Evolutionary conservation across 2,329 filamentous ascomycete genomes (phyloP), one percentile per base, ranked within the genome.

Genomic region (Ceratocystis diversiconidia): DNA sequence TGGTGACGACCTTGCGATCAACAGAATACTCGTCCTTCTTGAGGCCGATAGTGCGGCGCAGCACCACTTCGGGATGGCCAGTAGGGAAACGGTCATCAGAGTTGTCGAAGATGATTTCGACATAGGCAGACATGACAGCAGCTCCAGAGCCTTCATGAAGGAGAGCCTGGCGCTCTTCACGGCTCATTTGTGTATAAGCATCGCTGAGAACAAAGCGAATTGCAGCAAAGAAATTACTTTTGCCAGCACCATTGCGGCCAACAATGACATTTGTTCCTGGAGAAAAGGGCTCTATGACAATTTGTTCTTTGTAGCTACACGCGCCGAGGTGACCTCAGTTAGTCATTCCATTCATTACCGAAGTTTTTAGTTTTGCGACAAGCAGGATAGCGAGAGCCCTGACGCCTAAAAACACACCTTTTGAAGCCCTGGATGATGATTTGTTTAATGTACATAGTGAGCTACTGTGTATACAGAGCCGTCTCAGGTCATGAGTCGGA

Each of bases 371-470:
- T 25, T 48, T 44, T 57, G 46, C 41, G 63, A 30, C 25, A 43
- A 32, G 25, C 57, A 48, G 48, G 44, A 15, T 28, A 10, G 36
- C 57, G 61, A 57, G 65, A 52, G 48, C 3, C 10, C 50, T 4
- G 25, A n/a, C 12, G 28, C 55, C 30, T 15, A 8, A n/a, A 63
- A 66, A 73, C 77, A 70, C 76, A 95, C 91, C 91, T 96, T 79
- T 99, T 99, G 79, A 99, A 99, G 85, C 94, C 94, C 77, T 99
- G 94, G 74, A 99, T 97, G 76, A 96, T 97, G 76, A 97, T 96
- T 80, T 99, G 94, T 77, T 99, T 99, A 83, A 99, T 96, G 80
- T 95, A 94, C 92, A 96, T 96, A 74, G 72, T 80, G 75, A 72
- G 70, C 70, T 72, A 57, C 52, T 65, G 61, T 65, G 68, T 46